These are phyloP conservation scores for Colletotrichum tanaceti DNA, from an alignment of 2,329 filamentous ascomycete species.

Conservation along the genomic window DNA sequence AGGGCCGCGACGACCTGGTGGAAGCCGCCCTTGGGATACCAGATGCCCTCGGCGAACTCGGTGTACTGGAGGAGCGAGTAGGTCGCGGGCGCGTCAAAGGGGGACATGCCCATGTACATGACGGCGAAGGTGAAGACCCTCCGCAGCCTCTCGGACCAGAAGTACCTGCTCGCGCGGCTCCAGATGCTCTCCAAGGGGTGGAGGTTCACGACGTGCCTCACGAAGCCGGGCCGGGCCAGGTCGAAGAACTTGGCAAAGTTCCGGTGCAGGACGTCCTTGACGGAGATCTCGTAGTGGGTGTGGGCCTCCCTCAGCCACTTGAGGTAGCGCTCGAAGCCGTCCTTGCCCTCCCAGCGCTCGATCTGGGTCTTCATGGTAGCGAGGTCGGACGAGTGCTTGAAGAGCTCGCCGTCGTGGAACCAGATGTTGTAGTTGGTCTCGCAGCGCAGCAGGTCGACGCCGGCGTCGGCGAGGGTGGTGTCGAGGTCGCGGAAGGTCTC, in stretches of 20 bases:
- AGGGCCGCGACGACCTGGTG: conserved; percentile 73
- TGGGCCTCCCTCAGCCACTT: conserved; percentile 75
- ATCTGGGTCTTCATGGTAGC: conserved; percentile 77
- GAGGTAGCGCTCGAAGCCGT: conserved; percentile 77
- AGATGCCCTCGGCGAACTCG: conserved; percentile 80
- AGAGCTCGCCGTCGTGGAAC: conserved; percentile 74
- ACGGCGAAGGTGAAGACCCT: conserved; percentile 81
- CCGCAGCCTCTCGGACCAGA: conserved; percentile 75
- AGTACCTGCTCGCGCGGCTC: conserved; percentile 72
- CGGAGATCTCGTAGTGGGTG: conserved; percentile 75
- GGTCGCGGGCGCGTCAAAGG: conserved; percentile 79
- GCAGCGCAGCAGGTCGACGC: conserved; percentile 76
- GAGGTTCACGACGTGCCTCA: conserved; percentile 68
- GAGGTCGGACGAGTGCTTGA: conserved; percentile 75
- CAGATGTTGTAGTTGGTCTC: conserved; percentile 81
- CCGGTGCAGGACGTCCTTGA: conserved; percentile 72
- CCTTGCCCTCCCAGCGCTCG: conserved; percentile 78
- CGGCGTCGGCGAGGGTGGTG: conserved; percentile 73
- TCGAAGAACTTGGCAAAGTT: conserved; percentile 73
- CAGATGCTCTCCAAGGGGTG: conserved; percentile 81
- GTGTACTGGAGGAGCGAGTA: conserved; percentile 81
- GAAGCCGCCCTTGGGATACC: conserved; percentile 80
- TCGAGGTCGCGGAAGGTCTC: conserved; percentile 76
- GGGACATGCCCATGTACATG: conserved; percentile 87
- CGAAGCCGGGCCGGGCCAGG: conserved; percentile 68